These are phyloP conservation scores for Didymella pomorum DNA, from an alignment of 2,329 filamentous ascomycete species.

Conservation along the genomic window DNA sequence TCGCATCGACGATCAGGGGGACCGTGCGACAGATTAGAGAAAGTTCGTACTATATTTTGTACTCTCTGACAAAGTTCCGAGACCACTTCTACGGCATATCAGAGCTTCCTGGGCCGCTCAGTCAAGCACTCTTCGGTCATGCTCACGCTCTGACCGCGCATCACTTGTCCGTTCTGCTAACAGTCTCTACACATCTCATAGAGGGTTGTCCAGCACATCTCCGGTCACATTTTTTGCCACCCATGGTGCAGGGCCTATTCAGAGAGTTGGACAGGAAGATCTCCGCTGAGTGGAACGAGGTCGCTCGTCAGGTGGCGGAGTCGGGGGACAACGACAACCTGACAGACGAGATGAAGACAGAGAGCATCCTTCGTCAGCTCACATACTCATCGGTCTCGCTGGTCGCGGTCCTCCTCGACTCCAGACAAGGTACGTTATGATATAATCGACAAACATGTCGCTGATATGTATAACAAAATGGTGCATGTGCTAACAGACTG, in stretches of 20 bases:
- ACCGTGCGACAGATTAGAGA: slow-evolving; percentile 90
- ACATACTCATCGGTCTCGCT: slow-evolving; percentile 93
- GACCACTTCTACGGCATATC: slow-evolving; percentile 89
- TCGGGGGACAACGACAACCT: slow-evolving; percentile 76
- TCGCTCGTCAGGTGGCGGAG: slow-evolving; percentile 65
- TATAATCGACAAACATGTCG: not conserved
- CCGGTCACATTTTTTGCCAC: slow-evolving; percentile 81
- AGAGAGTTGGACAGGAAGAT: slow-evolving; percentile 88
- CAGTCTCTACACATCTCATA: slow-evolving; percentile 85
- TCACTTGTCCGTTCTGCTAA: slow-evolving; percentile 92
- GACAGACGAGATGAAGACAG: slow-evolving; percentile 96
- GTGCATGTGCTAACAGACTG: not conserved
- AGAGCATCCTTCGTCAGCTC: slow-evolving; percentile 91
- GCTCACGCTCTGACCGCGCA: slow-evolving; percentile 86
- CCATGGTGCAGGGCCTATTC: slow-evolving; percentile 82
- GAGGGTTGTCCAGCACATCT: slow-evolving; percentile 87
- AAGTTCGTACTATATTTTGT: slow-evolving; percentile 92
- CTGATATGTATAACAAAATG: too few species aligned
- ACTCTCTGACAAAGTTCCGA: slow-evolving; percentile 88
- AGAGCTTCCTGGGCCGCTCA: slow-evolving; percentile 82
- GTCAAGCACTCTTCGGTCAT: slow-evolving; percentile 83
- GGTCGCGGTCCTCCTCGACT: slow-evolving; percentile 87
- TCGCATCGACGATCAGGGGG: slow-evolving; percentile 91
- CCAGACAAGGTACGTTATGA: slow-evolving; percentile 50
- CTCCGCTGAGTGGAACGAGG: slow-evolving; percentile 82